These are phyloP conservation scores for Cytospora mali DNA, from an alignment of 2,329 filamentous ascomycete species.

Conservation along the genomic window DNA sequence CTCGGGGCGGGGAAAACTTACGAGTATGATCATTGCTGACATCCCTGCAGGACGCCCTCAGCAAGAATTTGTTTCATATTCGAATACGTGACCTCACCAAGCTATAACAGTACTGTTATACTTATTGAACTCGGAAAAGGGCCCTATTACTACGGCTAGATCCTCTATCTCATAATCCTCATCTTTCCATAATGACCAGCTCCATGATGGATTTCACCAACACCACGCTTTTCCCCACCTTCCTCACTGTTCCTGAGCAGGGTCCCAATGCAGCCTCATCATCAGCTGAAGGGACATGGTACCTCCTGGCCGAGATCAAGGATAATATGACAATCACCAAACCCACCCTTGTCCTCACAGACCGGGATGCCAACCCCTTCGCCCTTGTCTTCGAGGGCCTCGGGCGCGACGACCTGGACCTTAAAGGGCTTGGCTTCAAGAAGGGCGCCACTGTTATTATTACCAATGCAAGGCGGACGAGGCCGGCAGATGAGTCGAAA, in stretches of 20 bases:
- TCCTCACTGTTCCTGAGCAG: constrained; percentile 28
- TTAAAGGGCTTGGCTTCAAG: constrained; percentile 37
- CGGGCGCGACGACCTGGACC: constrained; percentile 39
- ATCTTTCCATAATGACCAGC: not conserved
- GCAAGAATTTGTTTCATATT: too few relatives aligned
- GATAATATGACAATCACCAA: constrained; percentile 53
- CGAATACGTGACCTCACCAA: too few relatives aligned
- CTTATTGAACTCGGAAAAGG: too few relatives aligned
- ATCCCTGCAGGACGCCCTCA: too few relatives aligned
- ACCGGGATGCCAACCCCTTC: constrained; percentile 44
- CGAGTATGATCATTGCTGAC: too few relatives aligned
- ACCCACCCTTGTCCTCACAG: constrained; percentile 50
- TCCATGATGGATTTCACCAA: constrained; percentile 39
- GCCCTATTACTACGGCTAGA: not conserved
- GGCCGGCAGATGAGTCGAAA: constrained; percentile 41
- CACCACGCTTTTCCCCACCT: constrained; percentile 40
- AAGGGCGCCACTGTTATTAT: constrained; percentile 46
- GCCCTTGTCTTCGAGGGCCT: constrained; percentile 50
- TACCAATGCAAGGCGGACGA: constrained; percentile 39
- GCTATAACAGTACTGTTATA: too few relatives aligned
- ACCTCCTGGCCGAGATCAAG: constrained; percentile 49
- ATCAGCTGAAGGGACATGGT: constrained; percentile 33
- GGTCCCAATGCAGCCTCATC: constrained; percentile 3
- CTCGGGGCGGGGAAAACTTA: too few relatives aligned
- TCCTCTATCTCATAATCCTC: too few relatives aligned